Evolutionary conservation across 192 early-diverging fungal species (phyloP), one percentile per base, ranked within the genome.

Genomic region (Coemansia sp.): DNA sequence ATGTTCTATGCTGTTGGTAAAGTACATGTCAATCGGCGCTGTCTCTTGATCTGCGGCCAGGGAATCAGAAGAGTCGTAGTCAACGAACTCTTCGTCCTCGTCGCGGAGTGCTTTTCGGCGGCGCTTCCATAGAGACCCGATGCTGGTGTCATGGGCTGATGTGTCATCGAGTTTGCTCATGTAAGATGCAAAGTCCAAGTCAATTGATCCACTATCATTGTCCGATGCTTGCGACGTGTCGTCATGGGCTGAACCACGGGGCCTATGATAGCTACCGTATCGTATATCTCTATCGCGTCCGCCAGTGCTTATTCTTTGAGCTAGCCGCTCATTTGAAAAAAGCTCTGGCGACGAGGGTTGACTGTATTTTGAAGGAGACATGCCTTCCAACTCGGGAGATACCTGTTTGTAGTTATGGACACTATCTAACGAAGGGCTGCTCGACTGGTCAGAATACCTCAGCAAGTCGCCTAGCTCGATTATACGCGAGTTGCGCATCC

Each of bases 1-100:
- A 19, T 74, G 66, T 41, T 80, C 77, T 43, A 80, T 62, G 35
- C 71, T 74, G 59, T 38, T 74, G 32, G 77, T 67, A 45, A 80
- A 71, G 45, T 74, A 69, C 33, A 45, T 38, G 20, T 80, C 77
- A 6, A 73, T 63, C 0, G 70, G 49, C 9, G 65, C 61, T 3
- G 55, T 25, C n/a, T 73, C 71, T 19, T 61, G 54, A 14, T 56
- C 65, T 2, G 70, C 61, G 10, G 49, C 71, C 41, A 68, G 23
- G 45, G 76, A 70, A 56, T 77, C 75, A 0, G 70, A 69, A 2
- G 70, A 70, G 56, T 78, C 70, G 38, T 78, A 73, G 25, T 62
- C 67, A 6, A 53, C 29, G 14, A 17, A 29, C 14, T 52, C 50
- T 38, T 59, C 62, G 38, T 65, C 42, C 19, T 65, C 61, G 0